Conservation (phyloP, 2,329 filamentous ascomycete genomes). For the Apiospora saccharicola region DNA sequence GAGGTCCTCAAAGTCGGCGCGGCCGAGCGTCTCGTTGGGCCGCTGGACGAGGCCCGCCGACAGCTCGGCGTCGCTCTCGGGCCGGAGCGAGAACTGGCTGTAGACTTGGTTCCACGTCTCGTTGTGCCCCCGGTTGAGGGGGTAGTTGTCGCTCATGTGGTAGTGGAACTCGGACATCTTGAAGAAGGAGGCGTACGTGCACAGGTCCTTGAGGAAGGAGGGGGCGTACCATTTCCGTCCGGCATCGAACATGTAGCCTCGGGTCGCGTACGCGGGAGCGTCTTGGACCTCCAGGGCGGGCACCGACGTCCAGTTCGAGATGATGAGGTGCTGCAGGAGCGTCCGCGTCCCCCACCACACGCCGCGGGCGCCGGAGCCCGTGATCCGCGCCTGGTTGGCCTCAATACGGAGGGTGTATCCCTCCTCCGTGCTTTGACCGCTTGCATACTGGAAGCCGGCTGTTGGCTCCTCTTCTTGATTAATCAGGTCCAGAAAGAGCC, state of each 20-base stretch:
- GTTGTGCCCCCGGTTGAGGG: conserved; percentile 54
- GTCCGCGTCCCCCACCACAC: conserved; percentile 57
- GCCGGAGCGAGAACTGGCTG: conserved; percentile 51
- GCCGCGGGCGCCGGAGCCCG: conserved; percentile 51
- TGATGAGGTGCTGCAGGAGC: conserved; percentile 50
- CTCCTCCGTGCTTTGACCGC: conserved; percentile 55
- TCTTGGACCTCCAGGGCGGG: conserved; percentile 42
- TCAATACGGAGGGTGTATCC: conserved; percentile 55
- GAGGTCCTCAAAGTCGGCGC: conserved; percentile 54
- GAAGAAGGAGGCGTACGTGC: conserved; percentile 54
- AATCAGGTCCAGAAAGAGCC: conserved; percentile 52
- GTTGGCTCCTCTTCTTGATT: conserved; percentile 38
- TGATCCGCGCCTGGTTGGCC: conserved; percentile 44
- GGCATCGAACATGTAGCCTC: conserved; percentile 53
- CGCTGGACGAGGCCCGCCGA: conserved; percentile 53
- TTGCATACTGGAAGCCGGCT: conserved; percentile 52
- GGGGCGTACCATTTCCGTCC: conserved; percentile 53
- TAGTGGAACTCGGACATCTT: conserved; percentile 58
- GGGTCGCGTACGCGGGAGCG: conserved; percentile 51
- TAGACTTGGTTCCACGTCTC: conserved; percentile 55
- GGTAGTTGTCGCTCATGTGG: conserved; percentile 58
- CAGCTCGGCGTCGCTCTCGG: conserved; percentile 44
- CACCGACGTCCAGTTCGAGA: conserved; percentile 41
- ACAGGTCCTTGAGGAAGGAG: conserved; percentile 51
- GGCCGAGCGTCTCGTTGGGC: conserved; percentile 54